Percentiles rank a stretch among this genome's conserved stretches.
Conservation (phyloP, 768 basidiomycete genomes). For the Pholiota conissans region DNA sequence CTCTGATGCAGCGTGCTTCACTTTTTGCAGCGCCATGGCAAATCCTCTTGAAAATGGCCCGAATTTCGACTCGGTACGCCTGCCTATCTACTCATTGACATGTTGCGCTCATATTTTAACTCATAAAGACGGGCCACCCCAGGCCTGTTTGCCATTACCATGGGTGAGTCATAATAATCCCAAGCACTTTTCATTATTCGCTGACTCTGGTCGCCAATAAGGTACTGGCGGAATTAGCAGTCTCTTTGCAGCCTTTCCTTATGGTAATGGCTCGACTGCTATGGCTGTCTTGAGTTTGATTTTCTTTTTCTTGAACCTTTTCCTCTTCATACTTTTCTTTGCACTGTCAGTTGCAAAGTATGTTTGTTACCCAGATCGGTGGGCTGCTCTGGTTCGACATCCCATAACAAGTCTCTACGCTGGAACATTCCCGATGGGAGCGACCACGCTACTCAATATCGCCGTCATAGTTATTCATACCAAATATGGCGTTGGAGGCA, state of each 20-base stretch:
- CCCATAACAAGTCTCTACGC: constrained; percentile 44
- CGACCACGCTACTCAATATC: constrained; percentile 55
- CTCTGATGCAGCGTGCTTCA: neutral
- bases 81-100: neutral
- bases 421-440: constrained; percentile 60
- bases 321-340: constrained; percentile 52
- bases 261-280: constrained; percentile 39
- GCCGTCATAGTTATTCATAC: constrained; percentile 45
- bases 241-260: constrained; percentile 59
- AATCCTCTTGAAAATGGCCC: neutral
- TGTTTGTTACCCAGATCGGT: constrained; percentile 48
- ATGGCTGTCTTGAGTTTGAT: constrained; percentile 39
- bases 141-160: constrained; percentile 42
- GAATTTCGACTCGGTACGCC: constrained; percentile 1
- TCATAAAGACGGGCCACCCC: constrained; percentile 37
- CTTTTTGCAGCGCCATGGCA: neutral
- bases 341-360: constrained; percentile 50
- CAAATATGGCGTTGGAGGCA: constrained; percentile 49
- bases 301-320: constrained; percentile 61
- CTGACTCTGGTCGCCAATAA: constrained; percentile 12
- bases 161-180: too few species aligned
- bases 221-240: constrained; percentile 54
- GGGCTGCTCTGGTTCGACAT: constrained; percentile 40
- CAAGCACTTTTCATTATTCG: constrained; percentile 1
- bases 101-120: neutral